Conservation (phyloP, 164 flowering plant genomes). For the Buxus sempervirens region DNA sequence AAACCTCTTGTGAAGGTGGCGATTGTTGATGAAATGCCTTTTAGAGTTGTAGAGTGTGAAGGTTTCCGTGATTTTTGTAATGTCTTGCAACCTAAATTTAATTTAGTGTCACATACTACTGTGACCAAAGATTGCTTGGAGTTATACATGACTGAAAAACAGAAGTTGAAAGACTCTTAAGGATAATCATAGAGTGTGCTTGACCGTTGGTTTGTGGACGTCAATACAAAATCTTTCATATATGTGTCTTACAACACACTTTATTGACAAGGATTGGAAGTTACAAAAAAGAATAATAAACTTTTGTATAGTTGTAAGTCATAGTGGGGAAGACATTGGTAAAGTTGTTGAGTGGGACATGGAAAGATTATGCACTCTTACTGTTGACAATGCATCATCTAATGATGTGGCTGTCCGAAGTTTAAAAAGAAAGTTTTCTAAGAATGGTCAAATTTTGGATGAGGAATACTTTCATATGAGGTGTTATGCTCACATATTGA, state of each 20-base stretch:
- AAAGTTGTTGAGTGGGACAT: slow-evolving; percentile 1
- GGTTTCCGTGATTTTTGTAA: not conserved
- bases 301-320: not conserved
- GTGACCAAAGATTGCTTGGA: not conserved
- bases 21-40: no score
- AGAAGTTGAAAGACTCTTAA: not conserved
- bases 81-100: not conserved
- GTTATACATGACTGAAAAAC: not conserved
- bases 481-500: no score
- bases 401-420: no score
- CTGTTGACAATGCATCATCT: no score
- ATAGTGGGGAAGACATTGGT: not conserved
- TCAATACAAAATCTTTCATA: not conserved
- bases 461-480: no score
- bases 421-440: no score
- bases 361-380: not conserved
- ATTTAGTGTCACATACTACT: slow-evolving; percentile 1
- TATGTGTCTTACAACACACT: slow-evolving; percentile 9
- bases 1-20: no score
- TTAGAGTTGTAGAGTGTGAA: not conserved
- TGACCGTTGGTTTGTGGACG: slow-evolving; percentile 3
- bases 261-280: slow-evolving; percentile 10
- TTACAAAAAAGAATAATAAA: slow-evolving; percentile 4
- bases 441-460: no score
- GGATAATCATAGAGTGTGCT: not conserved